Percentiles rank a stretch among this genome's conserved stretches.
Evolutionary conservation across 176 grass and related monocot species (phyloP).

Genomic region (Hyparrhenia diplandra): DNA sequence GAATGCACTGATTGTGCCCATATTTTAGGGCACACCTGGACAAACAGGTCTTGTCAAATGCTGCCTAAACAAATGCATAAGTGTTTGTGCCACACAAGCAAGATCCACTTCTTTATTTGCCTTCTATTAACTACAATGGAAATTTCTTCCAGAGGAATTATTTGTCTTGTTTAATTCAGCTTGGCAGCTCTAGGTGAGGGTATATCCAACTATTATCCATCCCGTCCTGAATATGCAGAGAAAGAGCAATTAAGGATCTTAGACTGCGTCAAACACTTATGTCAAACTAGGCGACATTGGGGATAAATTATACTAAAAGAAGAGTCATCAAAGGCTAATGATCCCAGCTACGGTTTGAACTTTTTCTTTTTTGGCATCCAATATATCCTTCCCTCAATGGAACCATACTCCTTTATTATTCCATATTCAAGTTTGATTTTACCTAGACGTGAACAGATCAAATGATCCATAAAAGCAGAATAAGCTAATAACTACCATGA

Average conservation of each 20-base stretch:
- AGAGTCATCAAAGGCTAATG: not conserved
- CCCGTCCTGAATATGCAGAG: constrained; percentile 32
- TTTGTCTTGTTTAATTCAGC: constrained; percentile 43
- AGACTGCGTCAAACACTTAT: constrained; percentile 42
- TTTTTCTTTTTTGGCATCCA: not conserved
- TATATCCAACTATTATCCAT: constrained; percentile 1
- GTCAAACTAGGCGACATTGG: constrained; percentile 3
- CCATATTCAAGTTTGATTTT: not conserved
- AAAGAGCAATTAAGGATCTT: constrained; percentile 28
- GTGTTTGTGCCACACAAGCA: constrained; percentile 51
- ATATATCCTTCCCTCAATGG: not conserved
- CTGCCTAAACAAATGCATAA: constrained; percentile 37
- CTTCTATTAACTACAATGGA: constrained; percentile 4
- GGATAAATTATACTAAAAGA: constrained; percentile 7
- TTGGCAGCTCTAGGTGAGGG: constrained; percentile 45
- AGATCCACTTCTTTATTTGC: constrained; percentile 22
- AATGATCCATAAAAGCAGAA: not conserved
- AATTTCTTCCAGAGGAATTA: constrained; percentile 34
- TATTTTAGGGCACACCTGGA: constrained; percentile 49
- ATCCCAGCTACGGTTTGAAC: too few relatives aligned
- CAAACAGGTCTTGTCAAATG: constrained; percentile 55
- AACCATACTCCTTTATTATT: not conserved
- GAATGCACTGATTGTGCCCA: constrained; percentile 39
- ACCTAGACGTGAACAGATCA: not conserved
- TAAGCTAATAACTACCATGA: too few relatives aligned